These are phyloP conservation scores for Coniosporium apollinis DNA, from an alignment of 495 filamentous ascomycete genomes.

Conservation along the genomic window DNA sequence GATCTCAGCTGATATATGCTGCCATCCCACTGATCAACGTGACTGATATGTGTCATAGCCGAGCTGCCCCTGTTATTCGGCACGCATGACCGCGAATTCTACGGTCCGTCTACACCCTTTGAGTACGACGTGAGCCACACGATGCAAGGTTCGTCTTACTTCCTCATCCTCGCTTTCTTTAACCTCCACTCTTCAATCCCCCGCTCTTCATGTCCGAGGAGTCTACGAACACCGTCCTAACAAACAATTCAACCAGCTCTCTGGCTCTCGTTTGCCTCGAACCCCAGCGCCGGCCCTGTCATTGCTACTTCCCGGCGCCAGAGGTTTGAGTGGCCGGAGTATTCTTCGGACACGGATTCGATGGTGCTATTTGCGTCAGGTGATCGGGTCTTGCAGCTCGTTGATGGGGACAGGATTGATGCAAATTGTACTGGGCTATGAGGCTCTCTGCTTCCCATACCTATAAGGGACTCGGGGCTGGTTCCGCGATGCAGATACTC, in stretches of 20 bases:
- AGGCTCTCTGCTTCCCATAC: too few relatives aligned
- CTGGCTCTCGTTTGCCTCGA: background rate
- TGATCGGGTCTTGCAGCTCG: background rate
- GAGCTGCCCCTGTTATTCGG: slow-evolving; percentile 31
- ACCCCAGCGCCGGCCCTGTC: background rate
- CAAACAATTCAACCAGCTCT: background rate
- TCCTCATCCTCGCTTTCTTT: background rate
- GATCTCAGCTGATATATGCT: too few relatives aligned
- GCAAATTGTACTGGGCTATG: background rate
- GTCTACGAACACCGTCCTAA: background rate
- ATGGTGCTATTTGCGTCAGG: background rate
- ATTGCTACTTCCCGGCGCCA: background rate
- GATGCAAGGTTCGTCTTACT: slow-evolving; percentile 20
- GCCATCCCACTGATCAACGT: background rate
- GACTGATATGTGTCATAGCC: slow-evolving; percentile 2
- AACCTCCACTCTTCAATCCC: too few relatives aligned
- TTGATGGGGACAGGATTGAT: background rate
- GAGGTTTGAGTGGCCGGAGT: background rate
- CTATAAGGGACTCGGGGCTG: too few relatives aligned
- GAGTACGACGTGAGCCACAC: slow-evolving; percentile 21
- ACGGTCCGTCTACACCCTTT: slow-evolving; percentile 17
- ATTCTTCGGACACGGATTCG: background rate
- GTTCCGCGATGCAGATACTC: too few relatives aligned
- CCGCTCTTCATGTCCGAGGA: too few relatives aligned
- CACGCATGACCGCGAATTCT: slow-evolving; percentile 17